Percentiles rank a stretch among this genome's conserved stretches.
These are phyloP conservation scores for Kentomonas sorsogonicus DNA, from an alignment of 208 protist genomes.

Conservation along the genomic window DNA sequence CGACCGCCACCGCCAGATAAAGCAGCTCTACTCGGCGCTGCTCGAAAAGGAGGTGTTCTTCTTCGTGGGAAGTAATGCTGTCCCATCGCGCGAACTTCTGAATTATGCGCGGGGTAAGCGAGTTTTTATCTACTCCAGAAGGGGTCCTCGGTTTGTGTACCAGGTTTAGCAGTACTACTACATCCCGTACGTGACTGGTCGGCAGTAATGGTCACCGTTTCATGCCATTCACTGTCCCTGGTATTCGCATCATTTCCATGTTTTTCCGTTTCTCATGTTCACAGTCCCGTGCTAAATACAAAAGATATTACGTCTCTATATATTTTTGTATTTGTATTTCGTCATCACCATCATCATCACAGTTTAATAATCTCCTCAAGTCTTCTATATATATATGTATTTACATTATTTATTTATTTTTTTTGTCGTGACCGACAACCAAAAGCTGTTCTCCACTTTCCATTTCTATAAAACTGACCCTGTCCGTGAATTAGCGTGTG, in stretches of 20 bases:
- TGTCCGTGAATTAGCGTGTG: too few species aligned
- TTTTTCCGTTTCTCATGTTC: too few species aligned
- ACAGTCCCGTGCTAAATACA: too few species aligned
- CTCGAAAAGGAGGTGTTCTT: constrained; percentile 52
- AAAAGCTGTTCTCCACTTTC: too few species aligned
- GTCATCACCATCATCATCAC: neutral
- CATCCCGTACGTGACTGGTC: neutral
- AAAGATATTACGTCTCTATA: too few species aligned
- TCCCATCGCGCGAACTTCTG: constrained; percentile 62
- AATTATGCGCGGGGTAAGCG: constrained; percentile 77
- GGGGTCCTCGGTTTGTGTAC: constrained; percentile 60
- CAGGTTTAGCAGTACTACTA: constrained; percentile 25
- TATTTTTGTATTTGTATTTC: too few species aligned
- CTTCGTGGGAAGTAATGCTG: constrained; percentile 67
- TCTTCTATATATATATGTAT: neutral
- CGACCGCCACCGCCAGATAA: constrained; percentile 74
- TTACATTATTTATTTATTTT: too few species aligned
- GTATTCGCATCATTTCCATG: too few species aligned
- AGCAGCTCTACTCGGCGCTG: constrained; percentile 47
- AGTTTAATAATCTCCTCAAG: constrained; percentile 2
- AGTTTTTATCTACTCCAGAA: constrained; percentile 80
- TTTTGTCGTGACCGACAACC: too few species aligned
- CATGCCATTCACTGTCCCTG: too few species aligned
- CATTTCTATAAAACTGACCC: too few species aligned
- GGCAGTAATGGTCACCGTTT: too few species aligned